Base-by-base conservation (phyloP, 2,329 filamentous ascomycete species). In the Colletotrichum sp. region DNA sequence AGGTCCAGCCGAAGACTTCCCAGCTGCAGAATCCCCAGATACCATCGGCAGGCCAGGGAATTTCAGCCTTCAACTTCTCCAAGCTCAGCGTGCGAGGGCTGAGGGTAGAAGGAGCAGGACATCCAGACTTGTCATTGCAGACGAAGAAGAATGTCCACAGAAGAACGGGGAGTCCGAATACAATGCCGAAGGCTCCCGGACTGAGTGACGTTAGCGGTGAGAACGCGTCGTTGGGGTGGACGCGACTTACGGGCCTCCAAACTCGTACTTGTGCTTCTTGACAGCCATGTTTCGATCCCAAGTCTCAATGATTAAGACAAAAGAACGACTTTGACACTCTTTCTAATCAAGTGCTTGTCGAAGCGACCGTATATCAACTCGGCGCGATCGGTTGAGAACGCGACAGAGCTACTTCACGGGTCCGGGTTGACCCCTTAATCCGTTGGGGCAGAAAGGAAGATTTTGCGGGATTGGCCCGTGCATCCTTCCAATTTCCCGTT, bases 41-140 rank as follows among this genome's bases (percentile, higher is more conserved):
- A 8, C 95, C 95, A 72, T 93, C 84, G 16, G 88, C 84, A 0
- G 93, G 93, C 94, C 95, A 98, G 73, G 94, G 94, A 52, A 94
- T 91, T 80, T 98, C 94, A 66, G 86, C 81, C 85, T 94, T 95
- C 80, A 98, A 86, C 79, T 90, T 90, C 21, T 93, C 90, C 70
- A 94, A 87, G 26, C 92, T 92, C 78, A 98, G 86, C 5, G 90
- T 93, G 52, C 89, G 91, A 10, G 93, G 95, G 73, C 90, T 88
- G 24, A 97, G 89, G 6, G 95, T 88, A 1, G 93, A 94, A 3
- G 95, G 95, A 0, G 94, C 93, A 61, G 96, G 96, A 80, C 96
- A 98, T 72, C 96, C 96, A 7, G 94, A 92, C 71, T 96, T 88
- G 82, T 98, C 95, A 84, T 98, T 98, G 89, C 96, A 98, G 79